Evolutionary conservation across 768 basidiomycete genomes (phyloP).

Genomic region (Mycena galopus): DNA sequence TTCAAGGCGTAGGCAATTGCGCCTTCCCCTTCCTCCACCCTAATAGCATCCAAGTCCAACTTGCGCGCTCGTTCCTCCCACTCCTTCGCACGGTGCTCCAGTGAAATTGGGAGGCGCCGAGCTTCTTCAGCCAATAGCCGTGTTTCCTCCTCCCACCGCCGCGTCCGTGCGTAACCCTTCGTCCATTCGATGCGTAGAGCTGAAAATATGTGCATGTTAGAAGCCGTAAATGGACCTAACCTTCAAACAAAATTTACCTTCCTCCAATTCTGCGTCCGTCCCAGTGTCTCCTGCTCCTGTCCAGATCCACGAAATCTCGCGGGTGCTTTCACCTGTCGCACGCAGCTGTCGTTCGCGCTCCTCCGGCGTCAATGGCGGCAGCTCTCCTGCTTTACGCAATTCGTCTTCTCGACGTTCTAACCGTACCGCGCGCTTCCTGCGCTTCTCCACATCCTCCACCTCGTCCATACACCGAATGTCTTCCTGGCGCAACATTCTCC

Average conservation of each 20-base stretch:
- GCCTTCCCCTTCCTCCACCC: not conserved
- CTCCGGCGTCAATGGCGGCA: not conserved
- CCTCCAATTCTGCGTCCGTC: not conserved
- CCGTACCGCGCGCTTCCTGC: not conserved
- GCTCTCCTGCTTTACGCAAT: not conserved
- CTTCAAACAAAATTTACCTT: not conserved
- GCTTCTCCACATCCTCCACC: not conserved
- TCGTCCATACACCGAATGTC: not conserved
- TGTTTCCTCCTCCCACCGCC: not conserved
- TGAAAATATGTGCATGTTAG: not conserved
- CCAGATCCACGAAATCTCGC: slow-evolving; percentile 16
- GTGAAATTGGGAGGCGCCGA: not conserved
- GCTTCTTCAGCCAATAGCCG: not conserved
- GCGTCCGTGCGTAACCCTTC: not conserved
- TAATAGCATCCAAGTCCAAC: not conserved
- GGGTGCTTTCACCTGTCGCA: not conserved
- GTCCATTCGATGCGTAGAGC: slow-evolving; percentile 31
- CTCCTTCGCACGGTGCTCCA: not conserved
- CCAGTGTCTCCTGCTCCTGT: not conserved
- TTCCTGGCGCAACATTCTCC: not conserved
- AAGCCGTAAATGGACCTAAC: not conserved
- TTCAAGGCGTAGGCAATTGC: not conserved
- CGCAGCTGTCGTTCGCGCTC: not conserved
- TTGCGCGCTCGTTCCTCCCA: not conserved
- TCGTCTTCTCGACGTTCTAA: not conserved